These are phyloP conservation scores for Rosa hybrid DNA, from an alignment of 331 rosid species.

Conservation along the genomic window DNA sequence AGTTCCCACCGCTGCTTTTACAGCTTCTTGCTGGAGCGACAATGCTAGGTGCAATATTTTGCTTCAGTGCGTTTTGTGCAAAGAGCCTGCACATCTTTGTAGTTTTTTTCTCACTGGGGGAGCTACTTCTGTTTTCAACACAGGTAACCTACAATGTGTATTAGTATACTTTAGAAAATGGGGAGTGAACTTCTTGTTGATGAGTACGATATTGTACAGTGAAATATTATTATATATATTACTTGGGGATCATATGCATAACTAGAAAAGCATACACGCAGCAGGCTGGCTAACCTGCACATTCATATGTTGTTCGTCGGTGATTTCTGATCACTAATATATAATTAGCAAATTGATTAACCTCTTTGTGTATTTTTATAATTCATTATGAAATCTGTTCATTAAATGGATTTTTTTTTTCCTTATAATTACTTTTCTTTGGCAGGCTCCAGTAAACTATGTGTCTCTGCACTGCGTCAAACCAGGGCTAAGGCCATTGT, in stretches of 20 bases:
- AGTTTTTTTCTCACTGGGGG: constrained; percentile 70
- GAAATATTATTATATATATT: background rate
- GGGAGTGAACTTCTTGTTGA: background rate
- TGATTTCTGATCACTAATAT: background rate
- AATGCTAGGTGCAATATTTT: constrained; percentile 77
- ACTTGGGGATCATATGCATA: background rate
- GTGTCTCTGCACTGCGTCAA: constrained; percentile 74
- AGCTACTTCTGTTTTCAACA: constrained; percentile 75
- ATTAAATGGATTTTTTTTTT: background rate
- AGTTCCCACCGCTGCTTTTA: constrained; percentile 29
- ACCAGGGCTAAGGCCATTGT: constrained; percentile 84
- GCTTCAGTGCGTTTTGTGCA: constrained; percentile 77
- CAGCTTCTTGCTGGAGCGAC: constrained; percentile 90
- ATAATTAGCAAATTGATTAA: background rate
- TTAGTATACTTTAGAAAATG: background rate
- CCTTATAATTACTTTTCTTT: constrained; percentile 20
- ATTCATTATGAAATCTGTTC: background rate
- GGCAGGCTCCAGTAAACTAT: constrained; percentile 87
- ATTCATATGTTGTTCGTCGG: background rate
- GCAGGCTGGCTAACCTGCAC: background rate
- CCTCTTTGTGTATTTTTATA: background rate
- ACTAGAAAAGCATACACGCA: background rate
- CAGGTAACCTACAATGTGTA: constrained; percentile 57
- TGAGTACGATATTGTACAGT: background rate
- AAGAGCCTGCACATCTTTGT: constrained; percentile 62